A percentile compares a stretch with the other conserved stretches of the same genome.
phyloP scores from a whole-genome alignment of 257 asterid genomes.

The Ilex aquifolium region DNA sequence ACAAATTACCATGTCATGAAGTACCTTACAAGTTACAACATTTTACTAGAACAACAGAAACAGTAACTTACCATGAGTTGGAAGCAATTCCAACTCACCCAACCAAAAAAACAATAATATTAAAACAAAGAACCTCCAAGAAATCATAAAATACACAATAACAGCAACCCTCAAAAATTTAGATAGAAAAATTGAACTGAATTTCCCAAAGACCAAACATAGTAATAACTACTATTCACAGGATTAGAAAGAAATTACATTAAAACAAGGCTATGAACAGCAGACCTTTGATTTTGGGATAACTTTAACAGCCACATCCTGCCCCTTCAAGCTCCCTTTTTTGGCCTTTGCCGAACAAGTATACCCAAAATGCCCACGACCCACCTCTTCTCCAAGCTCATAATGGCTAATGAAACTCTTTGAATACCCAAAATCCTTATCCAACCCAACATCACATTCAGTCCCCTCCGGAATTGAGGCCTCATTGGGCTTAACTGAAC shows the following conservation, averaged over 20 bases:
- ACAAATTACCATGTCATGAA: too few species aligned
- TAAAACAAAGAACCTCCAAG: background rate
- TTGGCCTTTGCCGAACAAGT: conserved; percentile 77
- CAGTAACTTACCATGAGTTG: too few species aligned
- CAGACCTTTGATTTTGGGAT: conserved; percentile 80
- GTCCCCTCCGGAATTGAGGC: conserved; percentile 92
- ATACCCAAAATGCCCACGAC: conserved; percentile 92
- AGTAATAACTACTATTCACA: too few species aligned
- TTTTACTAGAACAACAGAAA: too few species aligned
- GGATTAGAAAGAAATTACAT: too few species aligned
- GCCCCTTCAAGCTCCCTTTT: conserved; percentile 82
- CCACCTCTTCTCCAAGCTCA: conserved; percentile 85
- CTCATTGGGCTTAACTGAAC: conserved; percentile 85
- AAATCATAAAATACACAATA: background rate
- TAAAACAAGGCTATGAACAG: background rate
- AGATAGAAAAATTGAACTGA: too few species aligned
- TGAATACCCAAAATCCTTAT: conserved; percentile 70
- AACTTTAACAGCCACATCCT: conserved; percentile 87
- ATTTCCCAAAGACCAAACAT: too few species aligned
- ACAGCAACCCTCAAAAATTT: background rate
- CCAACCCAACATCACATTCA: conserved; percentile 78
- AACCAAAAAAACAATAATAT: too few species aligned
- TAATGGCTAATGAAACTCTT: conserved; percentile 54
- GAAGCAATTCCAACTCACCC: too few species aligned
- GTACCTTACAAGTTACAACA: too few species aligned